Percentiles rank a stretch among this genome's conserved stretches.
These are phyloP conservation scores for Tranzscheliella williamsii DNA, from an alignment of 1,284 basidiomycete species.

Conservation along the genomic window DNA sequence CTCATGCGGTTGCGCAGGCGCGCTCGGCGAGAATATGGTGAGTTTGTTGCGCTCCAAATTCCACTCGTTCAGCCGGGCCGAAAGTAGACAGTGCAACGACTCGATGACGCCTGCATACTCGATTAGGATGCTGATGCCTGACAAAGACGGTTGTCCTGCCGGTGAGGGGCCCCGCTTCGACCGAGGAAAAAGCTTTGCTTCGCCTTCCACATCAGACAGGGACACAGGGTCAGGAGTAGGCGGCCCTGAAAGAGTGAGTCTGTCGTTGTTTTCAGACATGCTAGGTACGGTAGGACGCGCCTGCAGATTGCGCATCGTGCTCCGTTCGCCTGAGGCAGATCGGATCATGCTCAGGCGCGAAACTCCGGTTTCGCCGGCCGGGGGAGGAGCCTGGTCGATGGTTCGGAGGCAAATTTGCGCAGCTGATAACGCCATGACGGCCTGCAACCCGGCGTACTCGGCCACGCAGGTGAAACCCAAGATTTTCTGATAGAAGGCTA, in stretches of 20 bases:
- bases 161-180: no score
- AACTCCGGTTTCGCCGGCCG: slow-evolving; percentile 1
- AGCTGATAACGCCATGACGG: slow-evolving; percentile 18
- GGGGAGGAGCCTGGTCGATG: slow-evolving; percentile 7
- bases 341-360: slow-evolving; percentile 6
- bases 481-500: slow-evolving; percentile 26
- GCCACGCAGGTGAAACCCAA: slow-evolving; percentile 23
- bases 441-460: slow-evolving; percentile 9
- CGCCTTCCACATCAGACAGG: no score
- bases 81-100: slow-evolving; percentile 18
- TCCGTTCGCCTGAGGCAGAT: not conserved
- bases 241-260: no score
- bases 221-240: no score
- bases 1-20: not conserved
- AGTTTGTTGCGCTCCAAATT: slow-evolving; percentile 7
- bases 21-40: slow-evolving; percentile 3
- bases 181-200: no score
- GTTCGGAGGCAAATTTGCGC: slow-evolving; percentile 23
- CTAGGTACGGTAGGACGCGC: slow-evolving; percentile 4
- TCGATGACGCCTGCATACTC: slow-evolving; percentile 18
- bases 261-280: slow-evolving; percentile 9
- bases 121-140: slow-evolving; percentile 17
- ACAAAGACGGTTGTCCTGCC: no score
- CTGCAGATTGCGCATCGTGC: not conserved
- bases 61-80: slow-evolving; percentile 19